Evolutionary conservation across 495 filamentous ascomycete species (phyloP).

Genomic region (Collariella sp.): DNA sequence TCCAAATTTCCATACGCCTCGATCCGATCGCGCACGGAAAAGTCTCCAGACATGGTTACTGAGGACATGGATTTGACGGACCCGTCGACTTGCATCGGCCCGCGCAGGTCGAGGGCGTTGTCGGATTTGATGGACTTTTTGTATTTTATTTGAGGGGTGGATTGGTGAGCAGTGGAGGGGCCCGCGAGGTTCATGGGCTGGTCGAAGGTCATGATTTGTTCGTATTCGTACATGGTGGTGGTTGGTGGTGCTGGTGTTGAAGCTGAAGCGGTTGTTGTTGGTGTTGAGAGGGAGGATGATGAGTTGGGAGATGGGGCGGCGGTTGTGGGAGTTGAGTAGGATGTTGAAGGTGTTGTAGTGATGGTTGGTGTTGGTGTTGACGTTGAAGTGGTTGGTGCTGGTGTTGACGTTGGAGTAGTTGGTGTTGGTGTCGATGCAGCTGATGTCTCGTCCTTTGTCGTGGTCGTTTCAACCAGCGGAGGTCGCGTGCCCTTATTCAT

Average conservation of each 20-base stretch:
- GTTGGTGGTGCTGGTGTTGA: slow-evolving; percentile 3
- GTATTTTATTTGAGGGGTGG: slow-evolving; percentile 13
- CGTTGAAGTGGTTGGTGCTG: neutral
- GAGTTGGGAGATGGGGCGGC: slow-evolving; percentile 1
- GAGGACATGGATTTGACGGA: slow-evolving; percentile 32
- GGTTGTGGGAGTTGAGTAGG: neutral
- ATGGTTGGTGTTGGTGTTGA: neutral
- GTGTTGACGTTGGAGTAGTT: slow-evolving; percentile 8
- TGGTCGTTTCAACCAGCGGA: neutral
- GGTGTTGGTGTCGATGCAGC: slow-evolving; percentile 1
- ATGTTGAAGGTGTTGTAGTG: slow-evolving; percentile 1
- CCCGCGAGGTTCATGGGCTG: slow-evolving; percentile 11
- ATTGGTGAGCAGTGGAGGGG: slow-evolving; percentile 2
- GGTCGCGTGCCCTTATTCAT: slow-evolving; percentile 23
- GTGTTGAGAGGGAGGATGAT: neutral
- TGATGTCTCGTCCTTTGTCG: neutral
- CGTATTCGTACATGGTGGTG: slow-evolving; percentile 28
- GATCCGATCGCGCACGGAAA: slow-evolving; percentile 28
- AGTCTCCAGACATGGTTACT: slow-evolving; percentile 27
- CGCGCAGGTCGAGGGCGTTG: slow-evolving; percentile 22
- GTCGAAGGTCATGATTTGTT: slow-evolving; percentile 30
- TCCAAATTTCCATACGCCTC: slow-evolving; percentile 34
- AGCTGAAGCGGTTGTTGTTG: slow-evolving; percentile 2
- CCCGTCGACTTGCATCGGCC: slow-evolving; percentile 32
- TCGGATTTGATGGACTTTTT: slow-evolving; percentile 30